Conservation (phyloP, 176 grass and related monocot species). For the Triticum dicoccoides region DNA sequence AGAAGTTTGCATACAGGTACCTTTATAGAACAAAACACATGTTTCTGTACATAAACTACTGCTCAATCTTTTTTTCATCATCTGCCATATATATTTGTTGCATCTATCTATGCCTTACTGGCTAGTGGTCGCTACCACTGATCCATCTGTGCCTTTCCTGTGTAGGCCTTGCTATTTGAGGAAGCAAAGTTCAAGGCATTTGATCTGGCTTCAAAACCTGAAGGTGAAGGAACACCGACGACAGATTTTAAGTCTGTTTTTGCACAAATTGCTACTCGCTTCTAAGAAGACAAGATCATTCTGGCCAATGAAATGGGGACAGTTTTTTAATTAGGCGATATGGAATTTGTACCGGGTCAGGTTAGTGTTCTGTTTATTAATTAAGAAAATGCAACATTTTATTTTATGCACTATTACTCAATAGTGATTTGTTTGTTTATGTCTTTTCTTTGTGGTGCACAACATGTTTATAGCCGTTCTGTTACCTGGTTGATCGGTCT, state of each 20-base stretch:
- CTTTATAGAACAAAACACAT: not conserved
- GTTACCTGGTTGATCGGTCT: not conserved
- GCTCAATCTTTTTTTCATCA: not conserved
- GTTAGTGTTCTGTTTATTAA: constrained; percentile 22
- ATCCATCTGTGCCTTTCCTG: not conserved
- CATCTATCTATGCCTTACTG: not conserved
- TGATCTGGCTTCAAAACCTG: constrained; percentile 95
- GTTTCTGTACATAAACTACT: not conserved
- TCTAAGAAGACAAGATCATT: constrained; percentile 42
- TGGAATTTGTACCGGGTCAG: constrained; percentile 20
- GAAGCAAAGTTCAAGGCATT: constrained; percentile 85
- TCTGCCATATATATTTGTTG: not conserved
- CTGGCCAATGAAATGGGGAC: not conserved
- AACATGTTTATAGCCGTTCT: not conserved
- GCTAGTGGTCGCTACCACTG: not conserved
- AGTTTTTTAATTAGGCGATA: not conserved
- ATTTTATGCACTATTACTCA: not conserved
- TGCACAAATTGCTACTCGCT: constrained; percentile 58
- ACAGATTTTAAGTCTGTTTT: constrained; percentile 75
- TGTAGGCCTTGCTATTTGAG: constrained; percentile 73
- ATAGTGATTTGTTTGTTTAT: not conserved
- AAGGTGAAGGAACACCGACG: constrained; percentile 80
- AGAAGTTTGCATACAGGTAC: constrained; percentile 94
- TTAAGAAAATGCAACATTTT: not conserved
- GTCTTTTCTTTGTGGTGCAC: not conserved